Evolutionary conservation across 2,329 filamentous ascomycete species (phyloP), one percentile per base, ranked within the genome.

Genomic region (Colletotrichum australisinense): DNA sequence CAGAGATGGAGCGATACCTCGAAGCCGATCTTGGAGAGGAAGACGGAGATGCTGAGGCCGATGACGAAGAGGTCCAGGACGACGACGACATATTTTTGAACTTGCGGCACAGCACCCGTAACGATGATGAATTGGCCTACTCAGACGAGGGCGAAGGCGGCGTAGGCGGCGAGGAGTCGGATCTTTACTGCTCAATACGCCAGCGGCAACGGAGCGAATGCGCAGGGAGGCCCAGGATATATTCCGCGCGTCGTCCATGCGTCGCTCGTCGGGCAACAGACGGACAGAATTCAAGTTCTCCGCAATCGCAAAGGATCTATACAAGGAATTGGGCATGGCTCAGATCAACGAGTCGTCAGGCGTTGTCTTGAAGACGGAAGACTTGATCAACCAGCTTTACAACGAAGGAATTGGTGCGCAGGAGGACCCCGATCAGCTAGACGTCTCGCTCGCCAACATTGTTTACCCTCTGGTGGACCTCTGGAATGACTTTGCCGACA

Each of bases 341-440:
- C 78, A 83, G 22, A 85, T 97, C 58, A 86, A 87, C 5, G 96
- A 98, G 82, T 85, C 92, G 1, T 90, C 93, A 73, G 87, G 92
- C 58, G 82, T 97, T 24, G 90, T 98, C 58, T 83, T 97, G 42
- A 87, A 90, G 62, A 97, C 94, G 12, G 95, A 98, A 80, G 88
- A 90, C 52, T 83, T 94, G 53, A 84, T 97, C 52, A 87, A 87
- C 63, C 86, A 86, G 65, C 84, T 95, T 22, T 94, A 94, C 76
- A 87, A 89, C 60, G 88, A 91, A 71, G 89, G 89, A 0, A 86
- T 91, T 16, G 89, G 88, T 22, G 81, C 86, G 4, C 85, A 87
- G 67, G 88, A 92, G 42, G 86, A 91, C 71, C 83, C 86, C 14
- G 88, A 88, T 68, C 87, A 86, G 74, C 83, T 93, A 72, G 88